Conservation (phyloP, 2,329 filamentous ascomycete species). For the Annulohypoxylon truncatum region DNA sequence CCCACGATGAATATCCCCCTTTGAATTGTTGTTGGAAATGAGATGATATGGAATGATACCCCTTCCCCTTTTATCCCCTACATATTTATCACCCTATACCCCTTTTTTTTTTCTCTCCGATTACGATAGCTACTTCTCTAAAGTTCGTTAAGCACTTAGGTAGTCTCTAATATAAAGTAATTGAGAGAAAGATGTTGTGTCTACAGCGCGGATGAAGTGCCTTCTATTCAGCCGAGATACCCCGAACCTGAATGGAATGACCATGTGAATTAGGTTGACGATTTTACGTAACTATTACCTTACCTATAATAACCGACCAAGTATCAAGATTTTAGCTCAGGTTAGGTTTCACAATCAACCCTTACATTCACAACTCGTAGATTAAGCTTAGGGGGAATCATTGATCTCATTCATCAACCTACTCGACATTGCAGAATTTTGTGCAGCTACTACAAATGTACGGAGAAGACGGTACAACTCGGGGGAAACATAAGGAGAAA, state of each 20-base stretch:
- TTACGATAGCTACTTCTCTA: background rate
- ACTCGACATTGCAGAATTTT: slow-evolving; percentile 27
- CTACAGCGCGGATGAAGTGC: background rate
- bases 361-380: background rate
- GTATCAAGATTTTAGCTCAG: no score
- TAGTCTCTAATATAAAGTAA: background rate
- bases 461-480: slow-evolving; percentile 12
- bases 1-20: background rate
- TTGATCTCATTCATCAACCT: slow-evolving; percentile 30
- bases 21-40: background rate
- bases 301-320: background rate
- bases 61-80: no score
- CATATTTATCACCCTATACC: no score
- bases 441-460: slow-evolving; percentile 20
- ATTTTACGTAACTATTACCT: background rate
- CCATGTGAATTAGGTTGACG: background rate
- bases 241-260: background rate
- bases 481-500: slow-evolving; percentile 22
- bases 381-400: slow-evolving; percentile 19
- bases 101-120: background rate
- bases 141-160: background rate
- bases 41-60: background rate
- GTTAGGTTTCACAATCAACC: background rate
- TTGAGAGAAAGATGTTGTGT: background rate
- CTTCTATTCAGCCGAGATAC: background rate